phyloP scores from a whole-genome alignment of 139 green algal species.

The Chlamydomonas incerta region DNA sequence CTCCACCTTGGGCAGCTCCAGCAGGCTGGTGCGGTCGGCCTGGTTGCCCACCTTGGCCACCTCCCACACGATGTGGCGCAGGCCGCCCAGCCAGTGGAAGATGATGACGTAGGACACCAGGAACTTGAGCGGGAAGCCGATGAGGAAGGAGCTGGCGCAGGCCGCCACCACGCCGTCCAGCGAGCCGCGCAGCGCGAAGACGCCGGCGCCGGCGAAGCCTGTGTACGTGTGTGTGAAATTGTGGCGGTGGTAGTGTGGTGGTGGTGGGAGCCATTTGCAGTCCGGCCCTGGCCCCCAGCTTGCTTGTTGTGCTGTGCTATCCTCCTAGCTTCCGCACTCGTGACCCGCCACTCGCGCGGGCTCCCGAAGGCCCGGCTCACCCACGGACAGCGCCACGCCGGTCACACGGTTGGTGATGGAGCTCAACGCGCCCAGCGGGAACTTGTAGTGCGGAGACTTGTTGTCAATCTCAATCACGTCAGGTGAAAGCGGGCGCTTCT shows the following conservation, averaged over 20 bases:
- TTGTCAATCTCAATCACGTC: conserved; percentile 91
- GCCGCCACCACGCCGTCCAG: conserved; percentile 68
- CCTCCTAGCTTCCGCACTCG: too few relatives aligned
- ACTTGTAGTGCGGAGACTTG: conserved; percentile 89
- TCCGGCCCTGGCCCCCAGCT: too few relatives aligned
- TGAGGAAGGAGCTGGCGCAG: conserved; percentile 49
- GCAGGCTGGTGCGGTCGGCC: conserved; percentile 75
- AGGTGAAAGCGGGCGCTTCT: conserved; percentile 92
- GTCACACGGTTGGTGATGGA: conserved; percentile 94
- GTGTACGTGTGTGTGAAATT: neutral
- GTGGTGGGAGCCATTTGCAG: too few relatives aligned
- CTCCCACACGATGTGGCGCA: conserved; percentile 92
- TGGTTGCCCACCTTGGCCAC: conserved; percentile 76
- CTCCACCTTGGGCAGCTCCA: conserved; percentile 79
- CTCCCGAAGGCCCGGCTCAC: conserved; percentile 43
- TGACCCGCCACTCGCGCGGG: too few relatives aligned
- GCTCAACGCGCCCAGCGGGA: conserved; percentile 85
- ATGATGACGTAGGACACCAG: conserved; percentile 84
- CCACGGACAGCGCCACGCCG: conserved; percentile 78
- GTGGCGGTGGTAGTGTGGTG: too few relatives aligned
- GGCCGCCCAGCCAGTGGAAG: conserved; percentile 91
- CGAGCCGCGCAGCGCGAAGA: conserved; percentile 80
- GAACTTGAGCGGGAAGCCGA: conserved; percentile 50
- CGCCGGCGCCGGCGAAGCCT: conserved; percentile 75
- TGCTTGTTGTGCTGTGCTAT: too few relatives aligned